A percentile compares a stretch with the other conserved stretches of the same genome.
Conservation (phyloP, 2,329 filamentous ascomycete genomes). For the Exserohilum turcica region DNA sequence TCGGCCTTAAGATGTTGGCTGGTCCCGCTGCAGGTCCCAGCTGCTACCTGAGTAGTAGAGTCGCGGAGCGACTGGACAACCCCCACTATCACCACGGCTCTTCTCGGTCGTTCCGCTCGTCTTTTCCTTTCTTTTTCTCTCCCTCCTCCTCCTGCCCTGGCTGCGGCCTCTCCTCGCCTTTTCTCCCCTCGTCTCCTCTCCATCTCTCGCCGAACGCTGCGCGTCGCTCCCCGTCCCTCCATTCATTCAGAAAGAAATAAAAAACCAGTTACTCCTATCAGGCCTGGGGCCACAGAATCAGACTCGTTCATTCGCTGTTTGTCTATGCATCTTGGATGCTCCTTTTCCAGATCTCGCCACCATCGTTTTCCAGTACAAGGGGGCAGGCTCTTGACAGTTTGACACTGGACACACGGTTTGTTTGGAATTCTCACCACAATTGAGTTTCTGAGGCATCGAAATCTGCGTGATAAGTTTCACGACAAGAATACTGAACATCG, state of each 20-base stretch:
- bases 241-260: constrained; percentile 13
- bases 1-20: constrained; percentile 30
- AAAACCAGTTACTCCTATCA: constrained; percentile 33
- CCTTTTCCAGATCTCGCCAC: constrained; percentile 35
- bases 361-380: constrained; percentile 20
- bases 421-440: not conserved
- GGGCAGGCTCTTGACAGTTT: constrained; percentile 1
- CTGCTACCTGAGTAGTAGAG: constrained; percentile 23
- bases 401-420: constrained; percentile 18
- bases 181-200: constrained; percentile 15
- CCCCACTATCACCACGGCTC: constrained; percentile 27
- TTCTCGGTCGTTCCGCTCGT: not conserved
- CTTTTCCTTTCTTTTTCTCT: constrained; percentile 14
- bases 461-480: not conserved
- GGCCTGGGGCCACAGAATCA: constrained; percentile 30
- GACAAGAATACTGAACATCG: constrained; percentile 1
- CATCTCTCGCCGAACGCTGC: constrained; percentile 33
- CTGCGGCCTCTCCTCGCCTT: not conserved
- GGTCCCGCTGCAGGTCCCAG: constrained; percentile 7
- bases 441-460: not conserved
- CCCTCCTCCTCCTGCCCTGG: not conserved
- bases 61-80: constrained; percentile 34
- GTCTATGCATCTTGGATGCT: constrained; percentile 27
- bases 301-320: constrained; percentile 17
- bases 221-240: constrained; percentile 27